These are phyloP conservation scores for Botrytis hyacinthi DNA, from an alignment of 2,329 filamentous ascomycete species.

Conservation along the genomic window DNA sequence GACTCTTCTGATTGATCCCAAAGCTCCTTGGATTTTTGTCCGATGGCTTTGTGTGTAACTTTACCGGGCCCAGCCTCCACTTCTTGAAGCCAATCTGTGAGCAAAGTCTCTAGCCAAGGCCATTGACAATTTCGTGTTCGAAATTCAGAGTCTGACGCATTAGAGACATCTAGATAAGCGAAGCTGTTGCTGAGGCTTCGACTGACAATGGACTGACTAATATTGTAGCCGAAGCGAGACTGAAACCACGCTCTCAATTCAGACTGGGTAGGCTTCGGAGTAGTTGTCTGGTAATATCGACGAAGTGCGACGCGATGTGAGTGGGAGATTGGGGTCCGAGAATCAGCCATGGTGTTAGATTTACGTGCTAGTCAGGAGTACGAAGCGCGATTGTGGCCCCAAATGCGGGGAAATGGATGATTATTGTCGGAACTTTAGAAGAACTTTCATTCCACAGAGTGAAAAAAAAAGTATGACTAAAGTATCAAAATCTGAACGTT, in stretches of 20 bases:
- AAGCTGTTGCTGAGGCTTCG: constrained; percentile 25
- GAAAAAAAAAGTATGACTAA: not conserved
- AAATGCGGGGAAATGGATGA: not conserved
- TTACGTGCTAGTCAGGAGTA: not conserved
- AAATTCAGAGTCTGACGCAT: constrained; percentile 18
- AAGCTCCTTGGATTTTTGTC: constrained; percentile 22
- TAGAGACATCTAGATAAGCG: constrained; percentile 21
- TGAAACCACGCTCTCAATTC: constrained; percentile 23
- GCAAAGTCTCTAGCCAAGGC: constrained; percentile 23
- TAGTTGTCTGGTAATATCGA: constrained; percentile 22
- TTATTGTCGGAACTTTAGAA: not conserved
- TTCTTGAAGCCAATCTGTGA: constrained; percentile 22
- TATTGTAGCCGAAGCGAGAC: constrained; percentile 23
- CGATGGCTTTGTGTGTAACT: constrained; percentile 23
- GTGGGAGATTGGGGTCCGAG: constrained; percentile 4
- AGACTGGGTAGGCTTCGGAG: constrained; percentile 24
- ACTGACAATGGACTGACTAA: constrained; percentile 26
- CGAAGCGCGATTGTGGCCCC: not conserved
- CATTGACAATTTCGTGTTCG: constrained; percentile 24
- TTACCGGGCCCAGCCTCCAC: constrained; percentile 17
- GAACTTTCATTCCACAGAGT: not conserved
- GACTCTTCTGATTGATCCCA: constrained; percentile 23
- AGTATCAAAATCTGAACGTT: not conserved
- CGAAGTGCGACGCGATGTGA: constrained; percentile 23
- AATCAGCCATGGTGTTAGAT: not conserved